Evolutionary conservation across 2,329 filamentous ascomycete genomes (phyloP).

Genomic region (Chlorencoelia australis): DNA sequence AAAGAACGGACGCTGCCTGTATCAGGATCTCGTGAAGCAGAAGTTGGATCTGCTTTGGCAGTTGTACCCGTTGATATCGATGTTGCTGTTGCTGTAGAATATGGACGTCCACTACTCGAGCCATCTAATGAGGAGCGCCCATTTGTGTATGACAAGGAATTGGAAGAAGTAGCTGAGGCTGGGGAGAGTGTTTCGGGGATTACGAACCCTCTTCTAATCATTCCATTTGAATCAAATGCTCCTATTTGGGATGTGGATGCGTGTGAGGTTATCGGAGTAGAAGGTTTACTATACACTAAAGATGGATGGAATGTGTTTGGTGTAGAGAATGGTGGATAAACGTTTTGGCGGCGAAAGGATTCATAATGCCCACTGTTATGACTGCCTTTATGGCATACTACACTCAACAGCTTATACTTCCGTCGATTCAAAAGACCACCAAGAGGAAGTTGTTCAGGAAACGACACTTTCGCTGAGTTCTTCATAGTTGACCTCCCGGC

Average conservation of each 20-base stretch:
- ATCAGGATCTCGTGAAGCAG: constrained; percentile 33
- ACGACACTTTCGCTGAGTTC: constrained; percentile 88
- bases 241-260: constrained; percentile 26
- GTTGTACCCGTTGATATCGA: constrained; percentile 11
- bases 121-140: constrained; percentile 9
- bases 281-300: constrained; percentile 45
- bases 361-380: constrained; percentile 97
- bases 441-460: constrained; percentile 76
- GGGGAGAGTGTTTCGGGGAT: constrained; percentile 23
- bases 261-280: constrained; percentile 19
- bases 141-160: constrained; percentile 18
- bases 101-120: constrained; percentile 4
- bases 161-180: constrained; percentile 18
- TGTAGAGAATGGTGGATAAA: constrained; percentile 72
- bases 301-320: constrained; percentile 68
- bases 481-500: constrained; percentile 68
- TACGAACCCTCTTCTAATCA: constrained; percentile 12
- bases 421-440: constrained; percentile 70
- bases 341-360: constrained; percentile 79
- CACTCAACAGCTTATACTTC: constrained; percentile 73
- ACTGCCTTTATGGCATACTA: constrained; percentile 90
- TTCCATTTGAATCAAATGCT: constrained; percentile 29
- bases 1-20: constrained; percentile 45
- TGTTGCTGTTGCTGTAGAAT: constrained; percentile 10
- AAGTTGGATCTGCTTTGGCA: constrained; percentile 14